These are phyloP conservation scores for Galerina marginata DNA, from an alignment of 768 basidiomycete species.

Conservation along the genomic window DNA sequence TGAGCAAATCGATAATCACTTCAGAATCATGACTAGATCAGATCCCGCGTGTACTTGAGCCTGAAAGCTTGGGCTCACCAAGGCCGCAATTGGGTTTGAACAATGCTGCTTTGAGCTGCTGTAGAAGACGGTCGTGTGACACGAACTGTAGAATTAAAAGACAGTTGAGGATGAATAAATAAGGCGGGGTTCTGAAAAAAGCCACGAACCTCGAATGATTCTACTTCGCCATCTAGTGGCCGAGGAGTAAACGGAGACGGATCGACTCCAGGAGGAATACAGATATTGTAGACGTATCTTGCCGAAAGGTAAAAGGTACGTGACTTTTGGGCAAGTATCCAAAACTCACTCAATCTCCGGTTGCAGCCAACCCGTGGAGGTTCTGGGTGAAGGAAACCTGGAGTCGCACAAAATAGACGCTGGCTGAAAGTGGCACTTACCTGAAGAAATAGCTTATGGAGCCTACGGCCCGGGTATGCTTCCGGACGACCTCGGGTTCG, in stretches of 20 bases:
- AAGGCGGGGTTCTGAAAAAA: not conserved
- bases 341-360: slow-evolving; percentile 79
- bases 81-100: slow-evolving; percentile 96
- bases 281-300: slow-evolving; percentile 87
- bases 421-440: slow-evolving; percentile 36
- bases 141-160: slow-evolving; percentile 58
- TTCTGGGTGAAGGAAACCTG: slow-evolving; percentile 39
- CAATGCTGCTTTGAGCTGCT: slow-evolving; percentile 65
- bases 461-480: slow-evolving; percentile 65
- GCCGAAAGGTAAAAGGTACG: not conserved
- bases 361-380: slow-evolving; percentile 77
- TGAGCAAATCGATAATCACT: slow-evolving; percentile 91
- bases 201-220: slow-evolving; percentile 77
- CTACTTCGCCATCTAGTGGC: slow-evolving; percentile 92
- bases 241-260: slow-evolving; percentile 61
- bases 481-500: slow-evolving; percentile 62
- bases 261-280: slow-evolving; percentile 59
- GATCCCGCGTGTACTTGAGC: too few relatives aligned
- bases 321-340: not conserved
- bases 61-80: slow-evolving; percentile 49
- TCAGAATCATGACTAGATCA: not conserved
- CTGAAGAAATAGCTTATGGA: slow-evolving; percentile 83
- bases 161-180: not conserved
- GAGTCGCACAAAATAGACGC: not conserved
- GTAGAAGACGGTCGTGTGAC: slow-evolving; percentile 62